These are phyloP conservation scores for Psophocarpus tetragonolobus DNA, from an alignment of 306 rosid species.

Conservation along the genomic window DNA sequence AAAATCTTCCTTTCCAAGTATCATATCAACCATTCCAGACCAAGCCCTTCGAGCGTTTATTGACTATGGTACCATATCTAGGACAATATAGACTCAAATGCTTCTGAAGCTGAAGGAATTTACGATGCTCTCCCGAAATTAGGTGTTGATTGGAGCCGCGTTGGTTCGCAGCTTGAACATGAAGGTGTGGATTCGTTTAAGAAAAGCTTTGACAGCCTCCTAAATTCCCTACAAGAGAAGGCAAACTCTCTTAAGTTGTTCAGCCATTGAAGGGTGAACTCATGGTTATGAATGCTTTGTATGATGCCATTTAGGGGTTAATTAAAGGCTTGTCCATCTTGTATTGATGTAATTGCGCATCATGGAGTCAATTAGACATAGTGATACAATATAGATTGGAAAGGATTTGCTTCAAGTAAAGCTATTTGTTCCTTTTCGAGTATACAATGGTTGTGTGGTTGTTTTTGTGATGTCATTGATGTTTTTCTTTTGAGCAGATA, in stretches of 20 bases:
- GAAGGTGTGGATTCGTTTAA: constrained; percentile 97
- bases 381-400: constrained; percentile 14
- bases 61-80: constrained; percentile 80
- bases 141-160: constrained; percentile 82
- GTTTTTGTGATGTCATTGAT: not conserved
- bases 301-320: constrained; percentile 18
- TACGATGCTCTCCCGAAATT: constrained; percentile 90
- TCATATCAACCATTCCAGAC: constrained; percentile 99
- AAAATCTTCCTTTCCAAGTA: constrained; percentile 48
- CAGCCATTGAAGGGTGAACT: constrained; percentile 59
- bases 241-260: constrained; percentile 82
- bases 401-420: not conserved
- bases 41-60: constrained; percentile 95
- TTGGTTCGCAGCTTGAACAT: constrained; percentile 80
- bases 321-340: constrained; percentile 41
- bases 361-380: constrained; percentile 24
- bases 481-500: too few relatives aligned
- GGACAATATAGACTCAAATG: constrained; percentile 90
- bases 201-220: constrained; percentile 97
- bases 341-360: constrained; percentile 46
- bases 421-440: not conserved
- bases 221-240: constrained; percentile 91
- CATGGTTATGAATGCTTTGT: constrained; percentile 15
- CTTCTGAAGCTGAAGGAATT: constrained; percentile 93
- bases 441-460: not conserved